Base-by-base conservation (phyloP, 2,329 filamentous ascomycete species). In the Emergomyces africanus region DNA sequence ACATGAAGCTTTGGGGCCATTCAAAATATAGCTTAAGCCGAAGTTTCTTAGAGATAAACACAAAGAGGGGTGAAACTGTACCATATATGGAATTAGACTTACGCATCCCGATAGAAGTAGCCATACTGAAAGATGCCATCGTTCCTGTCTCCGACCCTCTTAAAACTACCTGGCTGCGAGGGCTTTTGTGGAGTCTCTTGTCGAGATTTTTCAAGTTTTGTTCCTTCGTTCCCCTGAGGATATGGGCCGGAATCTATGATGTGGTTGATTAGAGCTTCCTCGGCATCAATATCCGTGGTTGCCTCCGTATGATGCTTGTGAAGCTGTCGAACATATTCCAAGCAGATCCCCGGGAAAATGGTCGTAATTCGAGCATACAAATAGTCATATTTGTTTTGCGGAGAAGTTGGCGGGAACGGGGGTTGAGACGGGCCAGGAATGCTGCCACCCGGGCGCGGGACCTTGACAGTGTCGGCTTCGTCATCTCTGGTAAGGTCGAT, bases 271-370 rank as follows among this genome's bases (percentile, higher is more conserved):
- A 80, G 68, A n/a, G 69, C 64, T 57, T 67, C 66, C 18, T 67
- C 67, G 33, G 57, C 54, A 28, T 59, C 39, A 35, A 25, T 20
- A 35, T n/a, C 35, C 15, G 37, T 23, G 28, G 49, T 50, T 4
- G 15, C 33, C 14, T 62, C 44, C 42, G 59, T 56, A 41, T 61
- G 59, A 18, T 51, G 63, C 25, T 69, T 61, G 60, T 74, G 76
- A n/a, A 78, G 64, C 18, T 66, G 63, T 12, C 63, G 63, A 25
- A 79, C 71, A 64, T 77, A 72, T 12, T 72, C 66, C 25, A 67
- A 71, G 58, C 73, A 74, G 46, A 80, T 77, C 54, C 76, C 77
- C 9, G 79, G 79, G 58, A 81, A 79, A 9, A 80, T 64, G 12
- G 68, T 66, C 4, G 75, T 42, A 20, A 80, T 65, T n/a, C 68